Evolutionary conservation across 345 rosid species (phyloP), one percentile per base, ranked within the genome.

Genomic region (Ceriops zippeliana): DNA sequence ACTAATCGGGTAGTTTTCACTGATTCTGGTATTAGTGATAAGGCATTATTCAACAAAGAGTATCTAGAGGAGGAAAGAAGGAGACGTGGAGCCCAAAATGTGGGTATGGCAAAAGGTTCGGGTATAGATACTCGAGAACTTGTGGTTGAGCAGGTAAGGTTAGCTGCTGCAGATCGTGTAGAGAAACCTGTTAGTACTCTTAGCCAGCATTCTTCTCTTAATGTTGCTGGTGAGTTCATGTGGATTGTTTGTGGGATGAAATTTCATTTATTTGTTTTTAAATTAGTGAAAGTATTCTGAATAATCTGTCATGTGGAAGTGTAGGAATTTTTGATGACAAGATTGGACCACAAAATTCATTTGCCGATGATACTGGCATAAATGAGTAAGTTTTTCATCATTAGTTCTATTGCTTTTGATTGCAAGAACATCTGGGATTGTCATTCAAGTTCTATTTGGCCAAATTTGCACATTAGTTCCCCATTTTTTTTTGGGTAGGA

Each of bases 91-190:
- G 52, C 76, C 53, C 76, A 65, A 63, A 72, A 52, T 27, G 72
- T 73, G 58, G 63, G 61, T 56, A 62, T 78, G 76, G 60, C 60
- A 34, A 86, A 75, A 66, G 76, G 68, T 8, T 62, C 78, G 0
- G 58, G 59, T 49, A 68, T 78, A 76, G 89, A 83, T 62, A 78
- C 75, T 64, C 84, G 70, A 20, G 86, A 85, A 58, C 70, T 72
- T 69, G 65, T 31, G 11, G 66, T 65, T 70, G 84, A 74, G 71
- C 76, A 66, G 70, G 75, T 76, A 32, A 63, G 77, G 57, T 66
- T 75, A 53, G 74, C 72, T 58, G 65, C 81, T 70, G 54, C 75
- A 3, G 81, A 75, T 58, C 67, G 30, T 60, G 65, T 69, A 67
- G 83, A 74, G 68, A 52, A 65, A 34, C 68, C 79, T 1, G 53